Evolutionary conservation across 768 basidiomycete genomes (phyloP).

Genomic region (Psilocybe cubensis): DNA sequence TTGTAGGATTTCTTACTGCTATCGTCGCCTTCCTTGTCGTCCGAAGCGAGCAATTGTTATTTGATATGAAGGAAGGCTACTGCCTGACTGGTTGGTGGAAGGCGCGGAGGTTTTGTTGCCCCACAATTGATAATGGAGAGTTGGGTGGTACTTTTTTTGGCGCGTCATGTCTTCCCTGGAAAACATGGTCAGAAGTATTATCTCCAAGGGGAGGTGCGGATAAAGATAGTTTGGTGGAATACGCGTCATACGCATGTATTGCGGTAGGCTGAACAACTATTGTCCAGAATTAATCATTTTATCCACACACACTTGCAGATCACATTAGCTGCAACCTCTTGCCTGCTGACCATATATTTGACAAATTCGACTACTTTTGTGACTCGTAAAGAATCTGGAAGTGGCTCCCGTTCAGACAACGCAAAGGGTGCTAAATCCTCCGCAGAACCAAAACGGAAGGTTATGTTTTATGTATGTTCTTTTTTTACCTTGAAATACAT

Average conservation of each 20-base stretch:
- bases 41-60: slow-evolving; percentile 85
- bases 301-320: slow-evolving; percentile 47
- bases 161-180: slow-evolving; percentile 69
- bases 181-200: slow-evolving; percentile 71
- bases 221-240: slow-evolving; percentile 58
- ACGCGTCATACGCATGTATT: slow-evolving; percentile 68
- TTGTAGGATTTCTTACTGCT: slow-evolving; percentile 87
- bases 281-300: background rate
- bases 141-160: slow-evolving; percentile 12
- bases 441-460: slow-evolving; percentile 54
- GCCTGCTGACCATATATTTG: slow-evolving; percentile 81
- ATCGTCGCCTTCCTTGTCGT: slow-evolving; percentile 86
- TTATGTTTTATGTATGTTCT: slow-evolving; percentile 80
- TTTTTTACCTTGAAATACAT: background rate
- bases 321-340: slow-evolving; percentile 69
- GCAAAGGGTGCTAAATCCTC: slow-evolving; percentile 36
- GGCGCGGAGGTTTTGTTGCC: slow-evolving; percentile 85
- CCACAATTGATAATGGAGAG: slow-evolving; percentile 30
- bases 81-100: slow-evolving; percentile 73
- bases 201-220: slow-evolving; percentile 33
- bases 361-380: slow-evolving; percentile 89
- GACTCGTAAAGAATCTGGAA: slow-evolving; percentile 85
- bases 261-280: slow-evolving; percentile 63
- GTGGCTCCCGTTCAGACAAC: slow-evolving; percentile 42
- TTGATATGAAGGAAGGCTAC: slow-evolving; percentile 92